These are phyloP conservation scores for Globisporangium cylindrosporum DNA, from an alignment of 352 stramenopile species.

Conservation along the genomic window DNA sequence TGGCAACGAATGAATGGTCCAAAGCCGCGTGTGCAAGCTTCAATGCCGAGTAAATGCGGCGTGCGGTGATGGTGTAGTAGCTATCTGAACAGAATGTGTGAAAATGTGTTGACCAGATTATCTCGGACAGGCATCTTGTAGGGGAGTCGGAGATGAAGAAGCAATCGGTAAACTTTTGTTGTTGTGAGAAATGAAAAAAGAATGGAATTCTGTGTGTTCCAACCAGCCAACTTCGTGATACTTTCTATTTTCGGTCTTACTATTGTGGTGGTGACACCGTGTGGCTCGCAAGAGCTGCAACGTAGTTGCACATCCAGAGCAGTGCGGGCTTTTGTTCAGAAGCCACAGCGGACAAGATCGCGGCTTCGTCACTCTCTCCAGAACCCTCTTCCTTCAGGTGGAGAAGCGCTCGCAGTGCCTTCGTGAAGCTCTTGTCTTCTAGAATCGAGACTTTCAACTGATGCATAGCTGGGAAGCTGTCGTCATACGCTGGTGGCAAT, in stretches of 20 bases:
- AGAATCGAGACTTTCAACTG: slow-evolving; percentile 26
- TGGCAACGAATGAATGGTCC: not conserved
- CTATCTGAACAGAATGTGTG: slow-evolving; percentile 3
- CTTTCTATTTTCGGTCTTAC: not conserved
- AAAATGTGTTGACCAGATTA: slow-evolving; percentile 5
- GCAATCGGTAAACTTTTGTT: not conserved
- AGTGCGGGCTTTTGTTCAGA: slow-evolving; percentile 15
- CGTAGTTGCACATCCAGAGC: slow-evolving; percentile 22
- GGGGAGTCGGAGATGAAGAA: not conserved
- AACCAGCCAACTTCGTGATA: not conserved
- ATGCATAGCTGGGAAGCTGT: not conserved
- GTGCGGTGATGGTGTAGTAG: not conserved
- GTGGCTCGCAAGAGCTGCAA: slow-evolving; percentile 2
- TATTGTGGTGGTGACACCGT: not conserved
- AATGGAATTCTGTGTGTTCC: not conserved
- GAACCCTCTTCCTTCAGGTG: slow-evolving; percentile 6
- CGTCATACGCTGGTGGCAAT: slow-evolving; percentile 29
- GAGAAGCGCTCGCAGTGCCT: slow-evolving; percentile 29
- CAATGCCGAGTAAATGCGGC: not conserved
- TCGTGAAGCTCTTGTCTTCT: slow-evolving; percentile 40
- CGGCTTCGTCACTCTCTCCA: slow-evolving; percentile 14
- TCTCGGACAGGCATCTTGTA: not conserved
- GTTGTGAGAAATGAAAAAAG: slow-evolving; percentile 5
- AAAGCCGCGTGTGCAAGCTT: not conserved
- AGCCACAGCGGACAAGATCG: not conserved